Base-by-base conservation (phyloP, 768 basidiomycete genomes). In the Boletus reticuloceps region DNA sequence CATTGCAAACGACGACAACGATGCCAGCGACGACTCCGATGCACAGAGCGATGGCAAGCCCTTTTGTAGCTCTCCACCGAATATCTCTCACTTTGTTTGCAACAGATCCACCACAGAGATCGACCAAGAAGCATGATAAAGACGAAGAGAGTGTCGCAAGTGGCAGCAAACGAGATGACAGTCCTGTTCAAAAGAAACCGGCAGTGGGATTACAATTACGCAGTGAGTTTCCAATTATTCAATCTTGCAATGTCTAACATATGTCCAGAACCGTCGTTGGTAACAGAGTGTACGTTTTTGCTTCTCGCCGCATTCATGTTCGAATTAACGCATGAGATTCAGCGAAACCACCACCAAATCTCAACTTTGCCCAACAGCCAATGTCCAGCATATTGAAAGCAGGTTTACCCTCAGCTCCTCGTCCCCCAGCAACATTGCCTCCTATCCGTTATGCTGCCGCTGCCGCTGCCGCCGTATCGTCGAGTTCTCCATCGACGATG, bases 381-480 rank as follows among this genome's bases (percentile, higher is more conserved):
- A 84, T 83, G 81, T 72, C 83, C 31, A 80, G 78, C 55, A 88
- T 94, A 61, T 74, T 94, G 60, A 94, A 94, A 71, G 82, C 83
- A 34, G 82, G 84, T 20, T 70, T 91, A n/a, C 81, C 81, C 20
- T 69, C 82, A 60, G 76, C 81, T 51, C 80, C 78, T 55, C 82
- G 78, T 51, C 80, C 66, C 32, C 69, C 81, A 60, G 78, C 77
- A 32, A 69, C 79, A 20, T 70, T 91, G 53, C 89, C 92, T 42
- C 89, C 93, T 13, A 90, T 95, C 66, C 81, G 89, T 47, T 97
- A 97, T 68, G 88, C 96, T 32, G 84, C 92, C n/a, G 94, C 93
- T 0, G 95, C 94, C 3, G 94, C 93, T 0, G 69, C 70, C 0
- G 70, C 64, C 0, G 70, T 71, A 8, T 70, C 69, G 36, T 61